Evolutionary conservation across 495 filamentous ascomycete genomes (phyloP).

Genomic region (Neurospora sp.): DNA sequence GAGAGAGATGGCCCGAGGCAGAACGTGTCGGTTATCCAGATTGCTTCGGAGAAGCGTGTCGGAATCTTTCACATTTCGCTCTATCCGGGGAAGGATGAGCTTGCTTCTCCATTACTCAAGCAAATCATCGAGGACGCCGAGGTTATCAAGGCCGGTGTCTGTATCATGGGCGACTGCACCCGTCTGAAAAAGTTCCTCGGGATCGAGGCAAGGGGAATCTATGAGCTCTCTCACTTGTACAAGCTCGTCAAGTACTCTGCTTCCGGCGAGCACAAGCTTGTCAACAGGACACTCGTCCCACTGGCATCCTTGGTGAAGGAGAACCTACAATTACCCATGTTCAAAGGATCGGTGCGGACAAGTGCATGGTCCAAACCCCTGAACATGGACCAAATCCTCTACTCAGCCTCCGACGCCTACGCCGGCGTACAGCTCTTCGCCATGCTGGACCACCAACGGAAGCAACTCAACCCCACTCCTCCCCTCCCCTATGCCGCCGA

Average conservation of each 20-base stretch:
- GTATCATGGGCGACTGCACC: constrained; percentile 61
- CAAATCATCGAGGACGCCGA: constrained; percentile 58
- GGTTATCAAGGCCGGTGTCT: constrained; percentile 70
- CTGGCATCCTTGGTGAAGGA: constrained; percentile 60
- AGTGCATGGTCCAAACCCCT: constrained; percentile 62
- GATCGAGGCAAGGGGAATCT: constrained; percentile 52
- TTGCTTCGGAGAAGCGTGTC: constrained; percentile 71
- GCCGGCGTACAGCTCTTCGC: constrained; percentile 66
- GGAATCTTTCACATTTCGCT: constrained; percentile 70
- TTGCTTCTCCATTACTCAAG: constrained; percentile 61
- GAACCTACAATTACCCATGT: constrained; percentile 64
- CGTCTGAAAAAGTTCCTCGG: constrained; percentile 56
- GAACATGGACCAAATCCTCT: constrained; percentile 56
- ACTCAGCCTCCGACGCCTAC: constrained; percentile 79
- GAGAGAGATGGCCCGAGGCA: constrained; percentile 38
- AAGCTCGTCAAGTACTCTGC: constrained; percentile 57
- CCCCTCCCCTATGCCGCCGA: constrained; percentile 61
- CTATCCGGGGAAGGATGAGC: constrained; percentile 42
- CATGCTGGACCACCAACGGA: constrained; percentile 54
- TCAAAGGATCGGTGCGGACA: constrained; percentile 60
- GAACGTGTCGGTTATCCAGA: constrained; percentile 69
- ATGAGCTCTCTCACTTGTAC: constrained; percentile 75
- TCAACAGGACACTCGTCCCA: constrained; percentile 57
- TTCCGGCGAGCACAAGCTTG: constrained; percentile 33
- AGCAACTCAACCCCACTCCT: constrained; percentile 54